phyloP scores from a whole-genome alignment of 2,329 filamentous ascomycete genomes.

The Geosmithia morbida region DNA sequence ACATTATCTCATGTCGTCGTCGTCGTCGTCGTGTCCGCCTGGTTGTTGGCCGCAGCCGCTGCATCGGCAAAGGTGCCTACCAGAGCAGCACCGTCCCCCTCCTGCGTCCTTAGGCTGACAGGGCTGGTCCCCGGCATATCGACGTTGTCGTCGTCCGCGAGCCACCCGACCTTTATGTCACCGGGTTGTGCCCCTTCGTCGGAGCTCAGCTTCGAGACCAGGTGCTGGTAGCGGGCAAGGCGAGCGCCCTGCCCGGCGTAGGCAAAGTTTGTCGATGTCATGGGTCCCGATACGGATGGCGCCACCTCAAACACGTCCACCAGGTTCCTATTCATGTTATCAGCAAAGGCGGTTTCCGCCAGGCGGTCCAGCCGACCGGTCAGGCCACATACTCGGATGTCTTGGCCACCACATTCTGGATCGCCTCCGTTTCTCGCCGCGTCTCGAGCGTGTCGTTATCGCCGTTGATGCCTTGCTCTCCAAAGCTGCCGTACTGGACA shows the following conservation, averaged over 20 bases:
- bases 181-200: constrained; percentile 23
- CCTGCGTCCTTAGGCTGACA: constrained; percentile 16
- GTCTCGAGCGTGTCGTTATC: constrained; percentile 47
- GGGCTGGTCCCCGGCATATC: constrained; percentile 26
- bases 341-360: not conserved
- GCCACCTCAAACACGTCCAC: constrained; percentile 55
- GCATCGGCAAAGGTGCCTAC: constrained; percentile 49
- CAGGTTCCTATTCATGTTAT: constrained; percentile 37
- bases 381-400: constrained; percentile 42
- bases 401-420: constrained; percentile 48
- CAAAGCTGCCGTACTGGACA: constrained; percentile 49
- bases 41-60: constrained; percentile 22
- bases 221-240: constrained; percentile 43
- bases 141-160: constrained; percentile 33
- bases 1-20: constrained; percentile 20
- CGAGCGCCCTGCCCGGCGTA: constrained; percentile 41
- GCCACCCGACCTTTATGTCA: constrained; percentile 39
- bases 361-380: not conserved
- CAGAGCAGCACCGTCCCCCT: constrained; percentile 24
- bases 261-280: constrained; percentile 22
- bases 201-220: constrained; percentile 42
- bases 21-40: not conserved
- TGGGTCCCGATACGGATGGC: constrained; percentile 17
- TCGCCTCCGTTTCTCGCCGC: constrained; percentile 48
- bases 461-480: constrained; percentile 35